Conservation (phyloP, 2,329 filamentous ascomycete genomes). For the Ophiostoma novo-ulmi region DNA sequence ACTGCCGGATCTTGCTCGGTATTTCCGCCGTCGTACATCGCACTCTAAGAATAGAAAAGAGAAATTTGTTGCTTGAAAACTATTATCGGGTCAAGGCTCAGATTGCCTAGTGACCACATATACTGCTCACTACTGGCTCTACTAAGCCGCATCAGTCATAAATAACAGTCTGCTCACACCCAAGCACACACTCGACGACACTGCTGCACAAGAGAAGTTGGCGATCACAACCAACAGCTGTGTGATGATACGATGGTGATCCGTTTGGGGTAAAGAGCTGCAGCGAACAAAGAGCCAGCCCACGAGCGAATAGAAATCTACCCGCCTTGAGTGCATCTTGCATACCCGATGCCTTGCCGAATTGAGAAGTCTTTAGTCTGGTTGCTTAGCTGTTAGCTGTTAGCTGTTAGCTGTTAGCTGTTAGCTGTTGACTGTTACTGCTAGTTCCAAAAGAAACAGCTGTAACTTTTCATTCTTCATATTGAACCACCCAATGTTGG, state of each 20-base stretch:
- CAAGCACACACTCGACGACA: background rate
- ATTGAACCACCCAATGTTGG: background rate
- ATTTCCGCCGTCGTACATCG: background rate
- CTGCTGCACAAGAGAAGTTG: background rate
- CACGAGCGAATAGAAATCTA: slow-evolving; percentile 1
- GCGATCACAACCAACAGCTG: slow-evolving; percentile 2
- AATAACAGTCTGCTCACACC: background rate
- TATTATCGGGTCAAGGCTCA: background rate
- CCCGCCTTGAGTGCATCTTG: slow-evolving; percentile 8
- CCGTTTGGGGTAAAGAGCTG: background rate
- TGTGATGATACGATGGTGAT: background rate
- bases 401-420: background rate
- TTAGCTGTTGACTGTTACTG: too few relatives aligned
- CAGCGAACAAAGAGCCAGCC: background rate
- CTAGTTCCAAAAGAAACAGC: too few relatives aligned
- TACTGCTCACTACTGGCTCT: background rate
- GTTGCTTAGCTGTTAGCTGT: background rate
- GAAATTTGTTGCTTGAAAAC: background rate
- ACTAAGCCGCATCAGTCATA: background rate
- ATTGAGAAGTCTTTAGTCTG: background rate
- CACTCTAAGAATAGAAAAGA: background rate
- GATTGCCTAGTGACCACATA: background rate
- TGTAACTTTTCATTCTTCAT: background rate
- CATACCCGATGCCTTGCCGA: slow-evolving; percentile 1
- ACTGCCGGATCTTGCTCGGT: slow-evolving; percentile 1